These are phyloP conservation scores for Salix brachista DNA, from an alignment of 345 rosid genomes.

Conservation along the genomic window DNA sequence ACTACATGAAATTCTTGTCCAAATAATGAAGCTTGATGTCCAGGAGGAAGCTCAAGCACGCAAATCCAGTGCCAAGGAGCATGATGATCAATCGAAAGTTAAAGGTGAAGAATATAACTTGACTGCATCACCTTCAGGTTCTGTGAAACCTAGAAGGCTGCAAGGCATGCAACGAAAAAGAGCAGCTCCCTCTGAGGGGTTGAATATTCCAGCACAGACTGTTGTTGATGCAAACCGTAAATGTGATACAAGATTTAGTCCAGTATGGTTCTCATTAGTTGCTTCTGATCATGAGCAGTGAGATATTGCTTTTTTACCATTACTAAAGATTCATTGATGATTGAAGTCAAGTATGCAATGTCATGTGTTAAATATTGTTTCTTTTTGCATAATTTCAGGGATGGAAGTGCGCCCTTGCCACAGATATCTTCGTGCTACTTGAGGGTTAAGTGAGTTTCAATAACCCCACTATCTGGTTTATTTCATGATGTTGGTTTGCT, in stretches of 20 bases:
- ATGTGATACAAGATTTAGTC: conserved; percentile 21
- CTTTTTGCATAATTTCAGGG: conserved; percentile 31
- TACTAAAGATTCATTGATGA: neutral
- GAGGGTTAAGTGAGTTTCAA: conserved; percentile 44
- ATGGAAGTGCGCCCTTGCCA: conserved; percentile 32
- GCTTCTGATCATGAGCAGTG: conserved; percentile 38
- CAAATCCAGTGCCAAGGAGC: conserved; percentile 16
- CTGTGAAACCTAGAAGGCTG: conserved; percentile 21
- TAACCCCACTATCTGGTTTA: neutral
- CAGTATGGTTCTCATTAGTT: conserved; percentile 44
- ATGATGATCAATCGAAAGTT: conserved; percentile 14
- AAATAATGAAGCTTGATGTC: conserved; percentile 4
- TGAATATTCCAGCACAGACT: conserved; percentile 28
- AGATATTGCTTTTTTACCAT: conserved; percentile 10
- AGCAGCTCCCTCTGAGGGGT: conserved; percentile 17
- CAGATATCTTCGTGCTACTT: conserved; percentile 46
- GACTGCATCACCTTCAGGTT: conserved; percentile 16
- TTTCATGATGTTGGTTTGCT: neutral
- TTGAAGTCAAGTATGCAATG: neutral
- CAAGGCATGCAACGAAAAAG: conserved; percentile 14
- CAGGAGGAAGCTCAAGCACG: conserved; percentile 8
- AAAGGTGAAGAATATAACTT: conserved; percentile 19
- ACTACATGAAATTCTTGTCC: conserved; percentile 11
- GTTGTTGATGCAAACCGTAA: conserved; percentile 21
- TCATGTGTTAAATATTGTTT: neutral